phyloP scores from a whole-genome alignment of 108 stramenopile genomes.

The Epipyxis sp. region DNA sequence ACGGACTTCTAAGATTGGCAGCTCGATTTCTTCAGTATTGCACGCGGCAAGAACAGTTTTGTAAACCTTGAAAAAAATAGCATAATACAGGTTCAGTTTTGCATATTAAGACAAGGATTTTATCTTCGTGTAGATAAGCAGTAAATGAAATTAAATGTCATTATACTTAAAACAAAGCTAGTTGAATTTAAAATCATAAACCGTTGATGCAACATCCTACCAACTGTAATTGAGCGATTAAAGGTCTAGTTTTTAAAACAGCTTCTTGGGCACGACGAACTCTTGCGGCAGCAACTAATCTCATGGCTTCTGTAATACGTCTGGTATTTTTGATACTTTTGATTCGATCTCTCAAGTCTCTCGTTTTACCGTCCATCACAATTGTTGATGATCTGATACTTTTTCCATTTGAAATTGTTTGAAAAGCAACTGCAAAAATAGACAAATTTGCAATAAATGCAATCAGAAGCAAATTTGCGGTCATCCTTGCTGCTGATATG shows the following conservation, averaged over 20 bases:
- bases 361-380: slow-evolving; percentile 83
- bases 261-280: slow-evolving; percentile 95
- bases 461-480: background rate
- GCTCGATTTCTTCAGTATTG: slow-evolving; percentile 75
- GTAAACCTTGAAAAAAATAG: background rate
- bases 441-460: background rate
- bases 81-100: too few species aligned
- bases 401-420: background rate
- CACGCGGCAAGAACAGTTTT: slow-evolving; percentile 27
- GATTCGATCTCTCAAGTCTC: slow-evolving; percentile 81
- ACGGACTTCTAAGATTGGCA: slow-evolving; percentile 85
- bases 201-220: slow-evolving; percentile 48
- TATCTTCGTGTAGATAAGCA: too few species aligned
- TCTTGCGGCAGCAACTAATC: slow-evolving; percentile 94
- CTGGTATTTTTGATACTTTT: slow-evolving; percentile 62
- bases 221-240: slow-evolving; percentile 88
- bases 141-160: too few species aligned
- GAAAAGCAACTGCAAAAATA: background rate
- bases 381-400: slow-evolving; percentile 55
- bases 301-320: slow-evolving; percentile 95
- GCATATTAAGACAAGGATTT: too few species aligned
- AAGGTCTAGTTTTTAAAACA: slow-evolving; percentile 87
- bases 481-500: background rate
- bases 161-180: too few species aligned
- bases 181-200: too few species aligned